Conservation (phyloP, 2,329 filamentous ascomycete genomes). For the Aspergillus aculeatus region DNA sequence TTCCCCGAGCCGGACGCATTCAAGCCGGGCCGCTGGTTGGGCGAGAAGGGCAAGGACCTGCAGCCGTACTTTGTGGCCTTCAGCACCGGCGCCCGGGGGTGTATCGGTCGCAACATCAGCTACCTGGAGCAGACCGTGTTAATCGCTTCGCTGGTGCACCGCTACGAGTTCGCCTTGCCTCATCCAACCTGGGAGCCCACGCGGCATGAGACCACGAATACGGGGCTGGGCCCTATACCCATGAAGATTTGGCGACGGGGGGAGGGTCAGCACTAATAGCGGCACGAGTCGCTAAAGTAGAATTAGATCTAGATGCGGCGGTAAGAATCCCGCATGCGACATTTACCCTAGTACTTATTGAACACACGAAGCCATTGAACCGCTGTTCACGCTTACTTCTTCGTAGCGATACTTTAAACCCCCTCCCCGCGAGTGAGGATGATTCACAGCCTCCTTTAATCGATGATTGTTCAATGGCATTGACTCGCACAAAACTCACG, state of each 20-base stretch:
- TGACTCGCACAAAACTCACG: no score
- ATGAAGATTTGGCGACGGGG: constrained; percentile 12
- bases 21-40: constrained; percentile 43
- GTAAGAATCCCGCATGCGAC: no score
- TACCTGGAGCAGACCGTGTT: constrained; percentile 49
- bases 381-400: no score
- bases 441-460: no score
- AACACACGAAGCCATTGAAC: no score
- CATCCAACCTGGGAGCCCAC: constrained; percentile 28
- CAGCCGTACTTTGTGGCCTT: constrained; percentile 43
- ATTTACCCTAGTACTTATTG: no score
- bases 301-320: no score
- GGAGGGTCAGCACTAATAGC: no score
- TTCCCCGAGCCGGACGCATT: constrained; percentile 37
- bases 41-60: constrained; percentile 34
- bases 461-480: no score
- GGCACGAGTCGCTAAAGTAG: no score
- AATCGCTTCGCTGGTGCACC: constrained; percentile 44
- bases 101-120: constrained; percentile 41
- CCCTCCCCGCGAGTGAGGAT: no score
- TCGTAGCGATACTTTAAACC: no score
- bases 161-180: constrained; percentile 43
- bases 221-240: constrained; percentile 16
- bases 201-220: constrained; percentile 18
- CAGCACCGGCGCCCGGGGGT: constrained; percentile 34